phyloP scores from a whole-genome alignment of 192 early-diverging fungal species.

The Podila epigama region DNA sequence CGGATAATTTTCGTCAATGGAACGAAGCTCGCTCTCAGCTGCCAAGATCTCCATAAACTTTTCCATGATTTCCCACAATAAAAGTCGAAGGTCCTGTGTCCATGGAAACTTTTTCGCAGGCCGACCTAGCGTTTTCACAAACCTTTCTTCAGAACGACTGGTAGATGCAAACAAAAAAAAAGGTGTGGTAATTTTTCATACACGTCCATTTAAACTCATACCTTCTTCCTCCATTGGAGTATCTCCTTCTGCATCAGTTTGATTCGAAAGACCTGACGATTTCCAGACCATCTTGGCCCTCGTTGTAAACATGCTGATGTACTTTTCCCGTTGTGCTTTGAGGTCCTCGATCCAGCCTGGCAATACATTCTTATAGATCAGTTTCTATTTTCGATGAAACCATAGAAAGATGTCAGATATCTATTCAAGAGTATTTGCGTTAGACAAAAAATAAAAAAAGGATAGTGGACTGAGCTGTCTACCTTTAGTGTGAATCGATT shows the following conservation, averaged over 20 bases:
- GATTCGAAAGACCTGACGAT: conserved; percentile 4
- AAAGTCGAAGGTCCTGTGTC: conserved; percentile 35
- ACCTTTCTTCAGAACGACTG: not conserved
- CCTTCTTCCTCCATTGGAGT: conserved; percentile 28
- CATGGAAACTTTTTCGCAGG: conserved; percentile 29
- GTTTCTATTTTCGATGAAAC: conserved; percentile 8
- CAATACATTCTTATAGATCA: conserved; percentile 30
- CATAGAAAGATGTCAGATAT: not conserved
- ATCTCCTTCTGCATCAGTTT: conserved; percentile 26
- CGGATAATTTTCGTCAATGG: conserved; percentile 20
- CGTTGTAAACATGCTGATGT: conserved; percentile 10
- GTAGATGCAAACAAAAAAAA: not conserved
- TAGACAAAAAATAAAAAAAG: not conserved
- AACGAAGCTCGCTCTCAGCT: conserved; percentile 19
- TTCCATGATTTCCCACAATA: conserved; percentile 47
- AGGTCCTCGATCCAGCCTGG: conserved; percentile 31
- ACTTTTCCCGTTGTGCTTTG: conserved; percentile 5
- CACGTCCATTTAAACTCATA: no score
- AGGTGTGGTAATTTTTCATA: not conserved
- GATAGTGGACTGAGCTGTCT: not conserved
- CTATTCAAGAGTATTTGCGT: no score
- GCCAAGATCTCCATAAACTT: conserved; percentile 41
- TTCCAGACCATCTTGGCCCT: conserved; percentile 15
- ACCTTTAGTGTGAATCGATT: conserved; percentile 62
- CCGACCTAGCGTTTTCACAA: conserved; percentile 2